Evolutionary conservation across 768 basidiomycete genomes (phyloP).

Genomic region (Lentinus tigrinus): DNA sequence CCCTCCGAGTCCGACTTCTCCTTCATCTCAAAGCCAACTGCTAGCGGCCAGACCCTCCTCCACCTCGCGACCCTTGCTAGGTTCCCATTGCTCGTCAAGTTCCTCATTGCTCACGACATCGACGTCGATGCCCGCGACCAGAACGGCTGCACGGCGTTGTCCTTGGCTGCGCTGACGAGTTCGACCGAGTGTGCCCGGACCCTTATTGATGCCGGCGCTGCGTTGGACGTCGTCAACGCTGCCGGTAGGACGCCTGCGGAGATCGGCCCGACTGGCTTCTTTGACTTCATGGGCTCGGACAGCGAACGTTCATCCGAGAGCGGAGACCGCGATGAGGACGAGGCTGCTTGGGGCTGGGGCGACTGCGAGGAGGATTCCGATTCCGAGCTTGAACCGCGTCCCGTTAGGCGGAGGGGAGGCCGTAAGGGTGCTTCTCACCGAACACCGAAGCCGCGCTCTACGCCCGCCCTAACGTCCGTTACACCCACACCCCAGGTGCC

Average conservation of each 20-base stretch:
- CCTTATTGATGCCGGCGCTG: slow-evolving; percentile 80
- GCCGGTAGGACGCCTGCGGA: slow-evolving; percentile 72
- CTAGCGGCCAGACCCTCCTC: slow-evolving; percentile 81
- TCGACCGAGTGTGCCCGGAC: slow-evolving; percentile 62
- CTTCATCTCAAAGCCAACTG: slow-evolving; percentile 70
- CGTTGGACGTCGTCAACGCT: slow-evolving; percentile 70
- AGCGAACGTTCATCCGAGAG: slow-evolving; percentile 22
- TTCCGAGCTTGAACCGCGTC: slow-evolving; percentile 28
- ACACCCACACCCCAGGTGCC: no score
- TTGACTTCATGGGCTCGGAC: slow-evolving; percentile 37
- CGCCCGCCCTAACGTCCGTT: not conserved
- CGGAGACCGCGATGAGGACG: slow-evolving; percentile 42
- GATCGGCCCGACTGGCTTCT: slow-evolving; percentile 45
- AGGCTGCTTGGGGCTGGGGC: slow-evolving; percentile 68
- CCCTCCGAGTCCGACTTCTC: slow-evolving; percentile 39
- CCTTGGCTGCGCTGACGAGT: slow-evolving; percentile 74
- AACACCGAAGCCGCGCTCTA: not conserved
- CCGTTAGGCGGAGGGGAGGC: not conserved
- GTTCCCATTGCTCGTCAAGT: slow-evolving; percentile 65
- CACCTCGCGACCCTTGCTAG: slow-evolving; percentile 84
- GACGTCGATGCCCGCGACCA: slow-evolving; percentile 84
- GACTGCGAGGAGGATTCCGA: slow-evolving; percentile 71
- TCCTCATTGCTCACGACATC: slow-evolving; percentile 68
- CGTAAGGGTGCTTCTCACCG: not conserved
- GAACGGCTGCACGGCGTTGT: slow-evolving; percentile 88